Percentiles rank a stretch among this genome's conserved stretches.
Evolutionary conservation across 768 basidiomycete genomes (phyloP).

Genomic region (Ramaria sp.): DNA sequence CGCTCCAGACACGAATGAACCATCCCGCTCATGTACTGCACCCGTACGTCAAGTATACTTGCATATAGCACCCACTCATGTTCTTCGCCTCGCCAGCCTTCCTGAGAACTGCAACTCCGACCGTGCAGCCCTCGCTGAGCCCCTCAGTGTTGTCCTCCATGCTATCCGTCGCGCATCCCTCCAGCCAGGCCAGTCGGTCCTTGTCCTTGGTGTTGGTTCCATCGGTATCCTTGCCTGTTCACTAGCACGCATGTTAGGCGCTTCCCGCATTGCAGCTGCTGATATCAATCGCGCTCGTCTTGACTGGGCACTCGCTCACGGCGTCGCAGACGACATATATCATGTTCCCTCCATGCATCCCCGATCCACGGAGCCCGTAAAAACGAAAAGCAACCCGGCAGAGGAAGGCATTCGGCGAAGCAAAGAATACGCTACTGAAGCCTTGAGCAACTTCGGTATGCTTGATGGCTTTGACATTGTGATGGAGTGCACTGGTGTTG

Average conservation of each 20-base stretch:
- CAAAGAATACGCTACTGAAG: constrained; percentile 42
- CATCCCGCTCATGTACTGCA: constrained; percentile 82
- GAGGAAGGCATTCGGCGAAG: constrained; percentile 51
- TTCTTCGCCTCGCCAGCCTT: constrained; percentile 38
- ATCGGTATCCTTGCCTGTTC: constrained; percentile 88
- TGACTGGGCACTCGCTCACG: constrained; percentile 62
- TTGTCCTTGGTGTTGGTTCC: constrained; percentile 87
- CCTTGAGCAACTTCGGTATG: constrained; percentile 43
- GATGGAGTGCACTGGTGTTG: constrained; percentile 93
- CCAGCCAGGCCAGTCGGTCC: constrained; percentile 51
- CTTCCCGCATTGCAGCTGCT: constrained; percentile 59
- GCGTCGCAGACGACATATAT: constrained; percentile 68
- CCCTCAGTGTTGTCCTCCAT: constrained; percentile 81
- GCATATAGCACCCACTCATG: constrained; percentile 2
- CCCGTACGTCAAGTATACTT: constrained; percentile 46
- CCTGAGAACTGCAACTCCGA: constrained; percentile 70
- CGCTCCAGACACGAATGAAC: constrained; percentile 78
- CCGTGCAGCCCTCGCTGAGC: constrained; percentile 83
- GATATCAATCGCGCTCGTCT: constrained; percentile 83
- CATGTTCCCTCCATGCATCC: constrained; percentile 39
- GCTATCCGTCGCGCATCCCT: constrained; percentile 36
- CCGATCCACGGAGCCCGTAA: constrained; percentile 11
- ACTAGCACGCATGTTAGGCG: constrained; percentile 55
- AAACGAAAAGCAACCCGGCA: constrained; percentile 18
- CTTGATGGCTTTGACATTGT: constrained; percentile 84